These are phyloP conservation scores for Calonectria pseudoreteaudii DNA, from an alignment of 2,329 filamentous ascomycete species.

Conservation along the genomic window DNA sequence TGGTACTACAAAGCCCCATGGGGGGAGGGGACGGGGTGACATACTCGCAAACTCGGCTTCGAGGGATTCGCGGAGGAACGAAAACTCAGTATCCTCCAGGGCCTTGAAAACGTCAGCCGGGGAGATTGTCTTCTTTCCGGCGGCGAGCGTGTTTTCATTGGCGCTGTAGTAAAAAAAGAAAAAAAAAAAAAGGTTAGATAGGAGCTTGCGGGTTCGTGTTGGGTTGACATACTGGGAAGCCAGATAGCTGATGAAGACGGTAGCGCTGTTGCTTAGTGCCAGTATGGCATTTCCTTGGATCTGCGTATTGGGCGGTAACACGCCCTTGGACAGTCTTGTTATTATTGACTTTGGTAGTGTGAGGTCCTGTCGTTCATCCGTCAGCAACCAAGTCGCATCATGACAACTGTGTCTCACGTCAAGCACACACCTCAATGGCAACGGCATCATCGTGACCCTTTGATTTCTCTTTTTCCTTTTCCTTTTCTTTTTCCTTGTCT, in stretches of 20 bases:
- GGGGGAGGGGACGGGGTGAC: conserved; percentile 44
- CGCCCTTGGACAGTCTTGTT: conserved; percentile 82
- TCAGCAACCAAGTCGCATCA: background rate
- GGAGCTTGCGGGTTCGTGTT: no score
- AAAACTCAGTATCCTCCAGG: conserved; percentile 81
- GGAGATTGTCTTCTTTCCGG: conserved; percentile 83
- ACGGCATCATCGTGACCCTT: conserved; percentile 51
- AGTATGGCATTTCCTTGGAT: conserved; percentile 86
- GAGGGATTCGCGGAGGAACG: conserved; percentile 75
- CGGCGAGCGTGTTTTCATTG: conserved; percentile 74
- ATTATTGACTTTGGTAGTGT: conserved; percentile 85
- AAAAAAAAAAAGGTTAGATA: background rate
- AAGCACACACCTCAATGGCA: conserved; percentile 63
- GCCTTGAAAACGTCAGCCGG: conserved; percentile 82
- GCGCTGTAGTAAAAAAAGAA: conserved; percentile 70
- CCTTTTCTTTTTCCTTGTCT: conserved; percentile 44
- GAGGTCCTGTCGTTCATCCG: conserved; percentile 67
- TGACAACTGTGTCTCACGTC: background rate
- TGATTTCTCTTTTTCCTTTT: conserved; percentile 47
- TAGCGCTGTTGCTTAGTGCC: conserved; percentile 84
- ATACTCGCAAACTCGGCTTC: conserved; percentile 82
- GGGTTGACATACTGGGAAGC: conserved; percentile 73
- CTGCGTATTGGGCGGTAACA: conserved; percentile 83
- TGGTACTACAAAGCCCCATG: background rate
- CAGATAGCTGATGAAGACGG: conserved; percentile 85